These are phyloP conservation scores for Brettanomyces naardenensis DNA, from an alignment of 805 yeast genomes.

Conservation along the genomic window DNA sequence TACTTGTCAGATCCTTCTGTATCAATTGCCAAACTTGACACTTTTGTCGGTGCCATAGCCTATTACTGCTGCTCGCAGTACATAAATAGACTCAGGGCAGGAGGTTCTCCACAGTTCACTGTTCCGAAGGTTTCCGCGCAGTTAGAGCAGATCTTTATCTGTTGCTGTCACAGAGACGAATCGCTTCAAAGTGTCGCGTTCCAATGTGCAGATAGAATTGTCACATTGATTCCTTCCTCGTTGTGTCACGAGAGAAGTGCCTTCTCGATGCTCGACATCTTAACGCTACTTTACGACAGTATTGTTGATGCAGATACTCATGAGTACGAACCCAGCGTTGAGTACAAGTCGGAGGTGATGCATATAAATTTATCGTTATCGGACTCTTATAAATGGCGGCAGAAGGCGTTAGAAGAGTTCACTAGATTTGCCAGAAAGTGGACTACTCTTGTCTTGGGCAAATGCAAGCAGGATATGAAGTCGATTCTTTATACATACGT, in stretches of 20 bases:
- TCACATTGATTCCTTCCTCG: slow-evolving; percentile 63
- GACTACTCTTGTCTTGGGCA: slow-evolving; percentile 50
- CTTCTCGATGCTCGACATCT: slow-evolving; percentile 72
- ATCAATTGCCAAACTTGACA: slow-evolving; percentile 57
- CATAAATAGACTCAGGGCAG: slow-evolving; percentile 40
- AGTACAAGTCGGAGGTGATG: slow-evolving; percentile 37
- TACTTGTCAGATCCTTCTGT: slow-evolving; percentile 87
- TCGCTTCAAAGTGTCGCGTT: slow-evolving; percentile 75
- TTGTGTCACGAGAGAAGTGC: slow-evolving; percentile 68
- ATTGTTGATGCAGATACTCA: slow-evolving; percentile 76
- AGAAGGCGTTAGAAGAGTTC: slow-evolving; percentile 52
- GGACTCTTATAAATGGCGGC: slow-evolving; percentile 72
- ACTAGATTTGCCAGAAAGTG: slow-evolving; percentile 56
- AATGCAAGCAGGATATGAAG: slow-evolving; percentile 67
- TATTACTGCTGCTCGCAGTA: slow-evolving; percentile 50
- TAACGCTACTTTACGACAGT: slow-evolving; percentile 71
- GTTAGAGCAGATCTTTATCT: slow-evolving; percentile 54
- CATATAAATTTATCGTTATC: slow-evolving; percentile 53
- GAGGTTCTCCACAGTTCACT: slow-evolving; percentile 48
- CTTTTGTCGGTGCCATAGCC: slow-evolving; percentile 59
- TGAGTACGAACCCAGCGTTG: slow-evolving; percentile 77
- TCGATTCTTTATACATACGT: slow-evolving; percentile 74
- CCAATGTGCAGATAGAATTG: slow-evolving; percentile 62
- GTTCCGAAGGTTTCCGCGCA: slow-evolving; percentile 58
- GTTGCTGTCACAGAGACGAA: slow-evolving; percentile 71